phyloP scores from a whole-genome alignment of 768 basidiomycete species.

The Porphyrellus cyaneotinctus region DNA sequence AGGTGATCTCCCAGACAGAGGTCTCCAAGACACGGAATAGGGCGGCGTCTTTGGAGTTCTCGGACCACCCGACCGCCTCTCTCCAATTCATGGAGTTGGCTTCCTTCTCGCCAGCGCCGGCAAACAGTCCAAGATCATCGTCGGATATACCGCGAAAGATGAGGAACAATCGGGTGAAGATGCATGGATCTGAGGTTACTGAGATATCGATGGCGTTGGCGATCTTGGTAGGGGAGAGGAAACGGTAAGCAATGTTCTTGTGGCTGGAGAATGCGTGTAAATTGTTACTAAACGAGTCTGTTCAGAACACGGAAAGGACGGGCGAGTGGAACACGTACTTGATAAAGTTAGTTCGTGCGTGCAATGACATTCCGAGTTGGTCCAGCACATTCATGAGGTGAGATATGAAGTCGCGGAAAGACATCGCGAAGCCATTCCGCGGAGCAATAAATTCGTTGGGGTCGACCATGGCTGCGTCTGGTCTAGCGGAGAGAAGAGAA shows the following conservation, averaged over 20 bases:
- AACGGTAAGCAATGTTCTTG: constrained; percentile 89
- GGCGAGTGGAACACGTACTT: constrained; percentile 46
- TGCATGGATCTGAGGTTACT: constrained; percentile 74
- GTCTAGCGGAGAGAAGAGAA: constrained; percentile 42
- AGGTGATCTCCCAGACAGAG: constrained; percentile 69
- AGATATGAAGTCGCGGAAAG: constrained; percentile 72
- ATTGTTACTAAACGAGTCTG: constrained; percentile 55
- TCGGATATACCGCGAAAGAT: constrained; percentile 81
- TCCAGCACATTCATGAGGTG: constrained; percentile 82
- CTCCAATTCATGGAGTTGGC: constrained; percentile 80
- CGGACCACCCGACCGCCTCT: constrained; percentile 75
- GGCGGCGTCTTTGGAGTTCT: constrained; percentile 68
- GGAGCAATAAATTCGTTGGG: constrained; percentile 76
- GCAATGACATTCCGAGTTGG: constrained; percentile 77
- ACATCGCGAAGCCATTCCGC: constrained; percentile 83
- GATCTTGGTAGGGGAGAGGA: constrained; percentile 72
- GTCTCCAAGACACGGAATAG: constrained; percentile 79
- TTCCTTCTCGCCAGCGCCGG: constrained; percentile 81
- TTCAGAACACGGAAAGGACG: constrained; percentile 2
- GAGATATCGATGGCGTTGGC: constrained; percentile 86
- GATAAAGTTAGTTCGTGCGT: constrained; percentile 78
- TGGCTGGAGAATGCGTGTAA: constrained; percentile 68
- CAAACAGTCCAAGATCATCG: constrained; percentile 72
- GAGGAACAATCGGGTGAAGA: constrained; percentile 81
- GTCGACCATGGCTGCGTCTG: constrained; percentile 72